These are phyloP conservation scores for Fusarium lyarnte DNA, from an alignment of 2,329 filamentous ascomycete species.

Conservation along the genomic window DNA sequence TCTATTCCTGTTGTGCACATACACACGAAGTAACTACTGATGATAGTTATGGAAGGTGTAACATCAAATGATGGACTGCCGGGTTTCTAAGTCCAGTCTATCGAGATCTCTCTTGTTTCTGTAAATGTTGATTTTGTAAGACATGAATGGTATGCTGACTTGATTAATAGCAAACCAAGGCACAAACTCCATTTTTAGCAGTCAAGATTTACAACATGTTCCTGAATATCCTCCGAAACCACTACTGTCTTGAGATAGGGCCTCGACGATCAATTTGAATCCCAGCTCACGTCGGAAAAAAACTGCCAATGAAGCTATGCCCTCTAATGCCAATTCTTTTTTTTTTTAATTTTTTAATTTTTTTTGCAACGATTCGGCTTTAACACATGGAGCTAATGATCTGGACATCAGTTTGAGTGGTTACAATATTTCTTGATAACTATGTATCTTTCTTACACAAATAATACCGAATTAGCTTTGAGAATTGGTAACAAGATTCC, in stretches of 20 bases:
- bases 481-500: background rate
- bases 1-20: background rate
- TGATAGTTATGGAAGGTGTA: conserved; percentile 18
- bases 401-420: background rate
- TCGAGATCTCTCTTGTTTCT: background rate
- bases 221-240: conserved; percentile 39
- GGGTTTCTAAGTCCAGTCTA: background rate
- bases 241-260: conserved; percentile 37
- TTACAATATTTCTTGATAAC: background rate
- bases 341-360: too few relatives aligned
- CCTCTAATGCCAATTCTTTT: conserved; percentile 25
- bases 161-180: background rate
- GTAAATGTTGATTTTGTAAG: background rate
- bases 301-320: conserved; percentile 35
- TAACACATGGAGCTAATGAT: conserved; percentile 21
- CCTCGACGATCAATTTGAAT: conserved; percentile 34
- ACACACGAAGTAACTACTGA: background rate
- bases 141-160: background rate
- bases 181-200: conserved; percentile 17
- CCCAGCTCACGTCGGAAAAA: conserved; percentile 35
- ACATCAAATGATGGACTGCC: conserved; percentile 1
- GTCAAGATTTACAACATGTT: conserved; percentile 33
- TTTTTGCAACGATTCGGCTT: conserved; percentile 1
- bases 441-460: background rate
- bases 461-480: background rate